A percentile compares a stretch with the other conserved stretches of the same genome.
Evolutionary conservation across 345 rosid species (phyloP).

Genomic region (Triadica sebifera): DNA sequence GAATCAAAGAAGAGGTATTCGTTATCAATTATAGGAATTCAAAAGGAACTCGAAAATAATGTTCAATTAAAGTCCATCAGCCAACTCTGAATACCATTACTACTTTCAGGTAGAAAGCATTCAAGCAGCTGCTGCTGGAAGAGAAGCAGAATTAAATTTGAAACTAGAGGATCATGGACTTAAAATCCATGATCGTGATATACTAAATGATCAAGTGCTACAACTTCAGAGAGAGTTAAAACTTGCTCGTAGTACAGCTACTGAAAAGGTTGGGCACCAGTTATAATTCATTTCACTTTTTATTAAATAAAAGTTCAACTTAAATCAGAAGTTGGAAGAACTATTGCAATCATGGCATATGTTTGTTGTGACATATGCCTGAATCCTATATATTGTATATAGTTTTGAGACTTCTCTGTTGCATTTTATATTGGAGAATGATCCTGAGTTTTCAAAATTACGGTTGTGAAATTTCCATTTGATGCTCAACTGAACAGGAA

Average conservation of each 20-base stretch:
- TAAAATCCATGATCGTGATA: constrained; percentile 41
- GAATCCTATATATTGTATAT: too few species aligned
- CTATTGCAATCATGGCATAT: neutral
- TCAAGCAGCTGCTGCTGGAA: constrained; percentile 31
- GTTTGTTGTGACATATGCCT: neutral
- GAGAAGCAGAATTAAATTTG: constrained; percentile 41
- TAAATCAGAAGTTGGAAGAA: neutral
- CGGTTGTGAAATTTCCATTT: neutral
- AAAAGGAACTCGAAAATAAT: neutral
- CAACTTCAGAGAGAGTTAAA: constrained; percentile 56
- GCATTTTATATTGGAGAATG: neutral
- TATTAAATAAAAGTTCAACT: neutral
- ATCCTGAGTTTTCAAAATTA: neutral
- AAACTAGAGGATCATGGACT: constrained; percentile 47
- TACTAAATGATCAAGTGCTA: constrained; percentile 39
- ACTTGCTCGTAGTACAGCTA: constrained; percentile 34
- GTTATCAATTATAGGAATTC: neutral
- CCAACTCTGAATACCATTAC: constrained; percentile 5
- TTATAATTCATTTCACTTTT: neutral
- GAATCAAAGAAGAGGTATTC: constrained; percentile 54
- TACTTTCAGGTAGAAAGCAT: constrained; percentile 42
- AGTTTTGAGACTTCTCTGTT: neutral
- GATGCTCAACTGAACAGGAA: constrained; percentile 40
- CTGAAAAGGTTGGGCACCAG: constrained; percentile 44
- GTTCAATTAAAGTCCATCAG: neutral